phyloP scores from a whole-genome alignment of 2,329 filamentous ascomycete genomes.

The Aspergillus sp. region DNA sequence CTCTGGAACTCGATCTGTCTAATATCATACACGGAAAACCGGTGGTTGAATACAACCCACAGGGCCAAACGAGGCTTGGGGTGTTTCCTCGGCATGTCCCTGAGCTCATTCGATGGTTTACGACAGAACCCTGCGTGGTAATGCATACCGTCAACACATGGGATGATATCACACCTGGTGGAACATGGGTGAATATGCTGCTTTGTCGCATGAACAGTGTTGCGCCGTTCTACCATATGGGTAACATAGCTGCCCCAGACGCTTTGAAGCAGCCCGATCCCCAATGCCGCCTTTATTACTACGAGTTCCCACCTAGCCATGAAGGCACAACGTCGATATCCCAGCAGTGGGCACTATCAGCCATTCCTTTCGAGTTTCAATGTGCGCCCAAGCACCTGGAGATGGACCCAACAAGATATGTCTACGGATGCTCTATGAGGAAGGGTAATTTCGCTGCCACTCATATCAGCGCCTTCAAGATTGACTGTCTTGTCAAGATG shows the following conservation, averaged over 20 bases:
- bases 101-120: slow-evolving; percentile 63
- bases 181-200: slow-evolving; percentile 60
- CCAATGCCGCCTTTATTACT: slow-evolving; percentile 67
- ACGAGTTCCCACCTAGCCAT: slow-evolving; percentile 51
- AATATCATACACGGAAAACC: slow-evolving; percentile 41
- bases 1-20: slow-evolving; percentile 64
- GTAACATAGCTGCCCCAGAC: slow-evolving; percentile 61
- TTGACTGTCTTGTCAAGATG: slow-evolving; percentile 16
- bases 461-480: slow-evolving; percentile 6
- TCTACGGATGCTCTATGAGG: slow-evolving; percentile 67
- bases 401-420: slow-evolving; percentile 61
- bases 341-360: slow-evolving; percentile 65
- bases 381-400: slow-evolving; percentile 56
- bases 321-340: slow-evolving; percentile 45
- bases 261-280: slow-evolving; percentile 54
- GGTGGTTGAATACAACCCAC: slow-evolving; percentile 61
- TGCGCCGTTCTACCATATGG: slow-evolving; percentile 64
- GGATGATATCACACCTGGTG: slow-evolving; percentile 52
- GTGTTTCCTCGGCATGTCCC: slow-evolving; percentile 66
- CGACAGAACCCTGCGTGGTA: slow-evolving; percentile 67
- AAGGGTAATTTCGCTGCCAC: slow-evolving; percentile 13
- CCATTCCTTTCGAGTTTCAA: slow-evolving; percentile 70
- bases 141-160: slow-evolving; percentile 73
- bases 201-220: slow-evolving; percentile 68
- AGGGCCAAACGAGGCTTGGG: slow-evolving; percentile 63